phyloP scores from a whole-genome alignment of 1,284 basidiomycete genomes.

The Macrocystidia cucumis region DNA sequence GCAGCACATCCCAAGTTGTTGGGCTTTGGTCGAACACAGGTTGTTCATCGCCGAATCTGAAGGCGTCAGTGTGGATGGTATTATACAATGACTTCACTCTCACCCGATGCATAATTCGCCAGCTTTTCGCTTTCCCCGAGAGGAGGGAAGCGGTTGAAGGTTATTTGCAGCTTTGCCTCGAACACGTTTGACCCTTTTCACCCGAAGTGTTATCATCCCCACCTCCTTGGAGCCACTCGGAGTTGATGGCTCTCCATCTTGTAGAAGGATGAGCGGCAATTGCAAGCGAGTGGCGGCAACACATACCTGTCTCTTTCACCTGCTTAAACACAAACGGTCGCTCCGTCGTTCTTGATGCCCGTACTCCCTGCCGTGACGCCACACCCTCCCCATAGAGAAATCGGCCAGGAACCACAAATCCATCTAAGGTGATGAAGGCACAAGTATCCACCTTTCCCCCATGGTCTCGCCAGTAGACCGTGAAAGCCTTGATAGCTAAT shows the following conservation, averaged over 20 bases:
- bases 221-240: slow-evolving; percentile 25
- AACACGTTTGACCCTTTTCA: slow-evolving; percentile 35
- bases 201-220: slow-evolving; percentile 48
- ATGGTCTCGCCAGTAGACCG: slow-evolving; percentile 53
- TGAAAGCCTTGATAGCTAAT: slow-evolving; percentile 33
- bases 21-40: slow-evolving; percentile 28
- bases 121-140: slow-evolving; percentile 21
- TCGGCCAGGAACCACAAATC: slow-evolving; percentile 46
- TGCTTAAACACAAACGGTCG: slow-evolving; percentile 50
- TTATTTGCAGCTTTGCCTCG: slow-evolving; percentile 26
- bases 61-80: slow-evolving; percentile 4
- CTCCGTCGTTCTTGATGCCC: slow-evolving; percentile 37
- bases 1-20: slow-evolving; percentile 42
- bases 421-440: slow-evolving; percentile 52
- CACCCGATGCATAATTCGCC: slow-evolving; percentile 36
- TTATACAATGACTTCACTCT: slow-evolving; percentile 4
- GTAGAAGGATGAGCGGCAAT: slow-evolving; percentile 3
- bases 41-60: slow-evolving; percentile 37
- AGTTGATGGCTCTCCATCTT: slow-evolving; percentile 10
- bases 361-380: slow-evolving; percentile 35
- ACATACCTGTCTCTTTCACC: slow-evolving; percentile 26
- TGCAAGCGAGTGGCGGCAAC: neutral
- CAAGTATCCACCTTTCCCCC: slow-evolving; percentile 45
- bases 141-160: slow-evolving; percentile 23
- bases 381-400: slow-evolving; percentile 49